phyloP scores from a whole-genome alignment of 495 filamentous ascomycete genomes.

The Aspergillus ostianus region DNA sequence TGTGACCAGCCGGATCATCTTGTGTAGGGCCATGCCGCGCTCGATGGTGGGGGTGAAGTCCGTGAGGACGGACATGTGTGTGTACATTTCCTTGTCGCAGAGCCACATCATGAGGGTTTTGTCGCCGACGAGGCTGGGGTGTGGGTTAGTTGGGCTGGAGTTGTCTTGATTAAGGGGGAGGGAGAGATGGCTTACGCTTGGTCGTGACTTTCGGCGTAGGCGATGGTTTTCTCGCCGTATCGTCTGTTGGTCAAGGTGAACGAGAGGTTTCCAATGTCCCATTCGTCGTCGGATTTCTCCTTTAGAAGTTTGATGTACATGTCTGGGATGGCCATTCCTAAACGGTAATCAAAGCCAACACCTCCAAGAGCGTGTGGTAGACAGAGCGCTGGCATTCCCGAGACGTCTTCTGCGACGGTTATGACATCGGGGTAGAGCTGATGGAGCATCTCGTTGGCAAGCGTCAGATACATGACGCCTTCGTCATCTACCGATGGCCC shows the following conservation, averaged over 20 bases:
- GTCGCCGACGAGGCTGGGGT: constrained; percentile 83
- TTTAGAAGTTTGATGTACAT: constrained; percentile 99
- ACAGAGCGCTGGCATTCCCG: constrained; percentile 95
- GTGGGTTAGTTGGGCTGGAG: constrained; percentile 28
- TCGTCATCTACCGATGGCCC: constrained; percentile 90
- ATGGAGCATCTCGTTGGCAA: constrained; percentile 97
- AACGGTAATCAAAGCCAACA: constrained; percentile 93
- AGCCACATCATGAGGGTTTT: constrained; percentile 97
- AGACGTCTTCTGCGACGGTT: constrained; percentile 95
- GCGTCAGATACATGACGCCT: constrained; percentile 90
- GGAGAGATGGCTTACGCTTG: constrained; percentile 77
- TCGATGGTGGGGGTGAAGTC: constrained; percentile 88
- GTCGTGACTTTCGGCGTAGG: constrained; percentile 95
- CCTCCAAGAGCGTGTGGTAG: constrained; percentile 81
- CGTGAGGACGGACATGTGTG: constrained; percentile 86
- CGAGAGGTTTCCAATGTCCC: constrained; percentile 84
- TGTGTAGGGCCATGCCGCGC: constrained; percentile 88
- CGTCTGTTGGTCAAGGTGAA: constrained; percentile 89
- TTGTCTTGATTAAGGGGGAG: neutral
- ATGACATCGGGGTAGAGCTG: constrained; percentile 79
- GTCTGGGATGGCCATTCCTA: constrained; percentile 97
- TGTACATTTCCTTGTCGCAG: constrained; percentile 95
- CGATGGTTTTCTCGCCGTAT: constrained; percentile 97
- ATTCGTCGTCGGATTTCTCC: constrained; percentile 86
- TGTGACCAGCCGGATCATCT: constrained; percentile 93